phyloP scores from a whole-genome alignment of 202 grass and related monocot genomes.

The Zoysia matrella region DNA sequence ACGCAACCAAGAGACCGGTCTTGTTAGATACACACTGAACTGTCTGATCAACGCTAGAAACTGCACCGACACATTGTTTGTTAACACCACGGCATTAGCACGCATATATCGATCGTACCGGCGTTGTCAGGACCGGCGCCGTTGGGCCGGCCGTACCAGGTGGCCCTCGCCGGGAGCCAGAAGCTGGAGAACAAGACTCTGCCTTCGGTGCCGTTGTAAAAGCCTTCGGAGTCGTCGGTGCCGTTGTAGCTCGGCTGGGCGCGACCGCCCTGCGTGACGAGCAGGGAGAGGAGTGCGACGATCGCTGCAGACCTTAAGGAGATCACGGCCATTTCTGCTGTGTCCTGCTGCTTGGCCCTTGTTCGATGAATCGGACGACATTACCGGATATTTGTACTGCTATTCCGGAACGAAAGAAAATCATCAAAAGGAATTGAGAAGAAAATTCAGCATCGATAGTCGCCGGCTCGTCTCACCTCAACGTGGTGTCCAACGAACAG shows the following conservation, averaged over 20 bases:
- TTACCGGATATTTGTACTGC: no score
- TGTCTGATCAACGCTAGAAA: background rate
- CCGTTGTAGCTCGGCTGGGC: constrained; percentile 9
- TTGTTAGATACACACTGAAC: no score
- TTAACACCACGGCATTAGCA: background rate
- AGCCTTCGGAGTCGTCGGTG: background rate
- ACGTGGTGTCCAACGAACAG: background rate
- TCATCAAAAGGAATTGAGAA: no score
- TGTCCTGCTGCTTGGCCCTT: background rate
- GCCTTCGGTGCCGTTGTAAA: background rate
- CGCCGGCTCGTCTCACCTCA: no score
- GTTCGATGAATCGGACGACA: background rate
- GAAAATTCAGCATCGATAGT: no score
- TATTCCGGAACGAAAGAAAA: no score
- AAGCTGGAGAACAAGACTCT: constrained; percentile 3
- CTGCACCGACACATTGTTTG: background rate
- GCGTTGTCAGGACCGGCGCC: no score
- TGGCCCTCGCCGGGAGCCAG: constrained; percentile 22
- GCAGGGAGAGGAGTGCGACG: constrained; percentile 9
- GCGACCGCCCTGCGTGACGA: background rate
- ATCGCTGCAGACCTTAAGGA: constrained; percentile 1
- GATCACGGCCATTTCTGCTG: constrained; percentile 28
- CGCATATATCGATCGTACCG: background rate
- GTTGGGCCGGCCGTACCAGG: no score
- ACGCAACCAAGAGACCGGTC: background rate